phyloP scores from a whole-genome alignment of 2,329 filamentous ascomycete species.

The Phoma sp. region DNA sequence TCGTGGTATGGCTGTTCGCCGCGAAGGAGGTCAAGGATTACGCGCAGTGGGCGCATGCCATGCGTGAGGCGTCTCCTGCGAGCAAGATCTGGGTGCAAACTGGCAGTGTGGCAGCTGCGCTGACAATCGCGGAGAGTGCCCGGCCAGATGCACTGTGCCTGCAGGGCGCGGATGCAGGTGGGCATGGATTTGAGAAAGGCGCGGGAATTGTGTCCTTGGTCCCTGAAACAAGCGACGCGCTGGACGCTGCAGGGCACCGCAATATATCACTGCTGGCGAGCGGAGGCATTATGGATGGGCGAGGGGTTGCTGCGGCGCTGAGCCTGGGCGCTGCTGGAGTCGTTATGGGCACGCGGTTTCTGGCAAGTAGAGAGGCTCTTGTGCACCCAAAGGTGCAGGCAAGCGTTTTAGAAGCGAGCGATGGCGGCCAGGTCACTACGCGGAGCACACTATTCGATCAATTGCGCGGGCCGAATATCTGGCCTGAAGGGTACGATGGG shows the following conservation, averaged over 20 bases:
- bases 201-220: slow-evolving; percentile 64
- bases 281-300: slow-evolving; percentile 65
- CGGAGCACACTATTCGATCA: slow-evolving; percentile 59
- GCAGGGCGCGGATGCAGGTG: slow-evolving; percentile 69
- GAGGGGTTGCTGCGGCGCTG: slow-evolving; percentile 64
- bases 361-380: slow-evolving; percentile 58
- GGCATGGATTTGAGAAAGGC: slow-evolving; percentile 64
- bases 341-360: slow-evolving; percentile 69
- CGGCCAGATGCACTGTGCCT: slow-evolving; percentile 65
- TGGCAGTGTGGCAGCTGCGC: slow-evolving; percentile 63
- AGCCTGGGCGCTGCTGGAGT: slow-evolving; percentile 61
- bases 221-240: slow-evolving; percentile 61
- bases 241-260: slow-evolving; percentile 43
- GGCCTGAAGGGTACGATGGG: slow-evolving; percentile 65
- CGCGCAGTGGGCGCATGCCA: slow-evolving; percentile 41
- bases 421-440: slow-evolving; percentile 59
- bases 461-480: slow-evolving; percentile 61
- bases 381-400: slow-evolving; percentile 54
- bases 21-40: slow-evolving; percentile 54
- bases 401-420: slow-evolving; percentile 53
- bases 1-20: slow-evolving; percentile 72
- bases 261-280: slow-evolving; percentile 57
- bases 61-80: slow-evolving; percentile 40
- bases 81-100: slow-evolving; percentile 65
- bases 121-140: slow-evolving; percentile 57